phyloP scores from a whole-genome alignment of 2,329 filamentous ascomycete genomes.

The Trichoderma sp. region DNA sequence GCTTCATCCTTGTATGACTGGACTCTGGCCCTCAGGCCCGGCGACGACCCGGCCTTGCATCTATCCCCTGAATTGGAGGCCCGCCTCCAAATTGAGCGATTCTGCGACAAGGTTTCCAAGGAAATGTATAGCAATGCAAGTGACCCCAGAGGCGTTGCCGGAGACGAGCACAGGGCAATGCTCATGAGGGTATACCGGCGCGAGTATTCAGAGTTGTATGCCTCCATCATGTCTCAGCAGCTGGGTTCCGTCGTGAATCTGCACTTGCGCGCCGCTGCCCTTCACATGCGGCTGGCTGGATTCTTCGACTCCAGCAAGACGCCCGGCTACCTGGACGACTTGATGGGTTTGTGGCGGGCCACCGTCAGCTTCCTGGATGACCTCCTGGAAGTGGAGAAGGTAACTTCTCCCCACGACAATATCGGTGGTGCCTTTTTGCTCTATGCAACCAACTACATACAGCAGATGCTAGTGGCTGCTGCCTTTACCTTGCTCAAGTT shows the following conservation, averaged over 20 bases:
- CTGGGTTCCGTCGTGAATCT: conserved; percentile 59
- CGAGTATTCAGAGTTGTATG: conserved; percentile 61
- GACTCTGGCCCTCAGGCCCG: conserved; percentile 61
- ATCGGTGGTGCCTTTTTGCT: conserved; percentile 55
- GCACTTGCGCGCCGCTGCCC: conserved; percentile 67
- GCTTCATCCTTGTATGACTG: conserved; percentile 75
- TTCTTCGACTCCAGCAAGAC: conserved; percentile 77
- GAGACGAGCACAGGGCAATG: conserved; percentile 64
- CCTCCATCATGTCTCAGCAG: conserved; percentile 56
- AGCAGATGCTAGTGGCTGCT: conserved; percentile 81
- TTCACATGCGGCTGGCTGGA: conserved; percentile 73
- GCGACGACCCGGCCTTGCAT: conserved; percentile 57
- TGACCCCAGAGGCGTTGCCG: conserved; percentile 66
- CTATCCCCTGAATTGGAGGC: conserved; percentile 62
- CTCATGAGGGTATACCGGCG: conserved; percentile 64
- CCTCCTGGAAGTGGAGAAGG: conserved; percentile 53
- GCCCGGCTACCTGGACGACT: conserved; percentile 67
- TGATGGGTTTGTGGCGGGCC: conserved; percentile 72
- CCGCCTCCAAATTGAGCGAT: conserved; percentile 67
- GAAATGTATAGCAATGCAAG: conserved; percentile 76
- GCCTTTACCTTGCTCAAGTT: conserved; percentile 75
- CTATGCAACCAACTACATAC: conserved; percentile 71
- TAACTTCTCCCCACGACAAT: conserved; percentile 44
- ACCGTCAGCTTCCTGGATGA: conserved; percentile 67
- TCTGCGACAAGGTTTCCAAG: conserved; percentile 74